Conservation (phyloP, 345 rosid genomes). For the Melaleuca alternifolia region DNA sequence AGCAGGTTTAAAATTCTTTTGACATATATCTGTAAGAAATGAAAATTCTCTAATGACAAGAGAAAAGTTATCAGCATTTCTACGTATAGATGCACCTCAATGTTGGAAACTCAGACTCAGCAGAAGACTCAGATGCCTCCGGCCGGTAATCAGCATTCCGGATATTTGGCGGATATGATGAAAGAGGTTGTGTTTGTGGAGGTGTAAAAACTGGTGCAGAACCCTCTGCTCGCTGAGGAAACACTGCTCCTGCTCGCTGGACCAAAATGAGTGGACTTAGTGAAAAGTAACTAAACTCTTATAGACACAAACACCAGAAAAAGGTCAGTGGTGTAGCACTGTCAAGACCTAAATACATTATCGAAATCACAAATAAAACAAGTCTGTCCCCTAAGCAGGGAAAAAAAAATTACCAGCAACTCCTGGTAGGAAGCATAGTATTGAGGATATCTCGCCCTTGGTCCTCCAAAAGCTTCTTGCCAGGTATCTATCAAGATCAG, state of each 20-base stretch:
- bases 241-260: constrained; percentile 98
- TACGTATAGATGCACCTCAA: constrained; percentile 41
- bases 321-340: neutral
- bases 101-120: constrained; percentile 84
- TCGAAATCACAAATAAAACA: neutral
- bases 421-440: constrained; percentile 96
- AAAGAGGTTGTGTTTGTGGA: constrained; percentile 84
- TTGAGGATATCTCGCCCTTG: constrained; percentile 98
- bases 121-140: constrained; percentile 60
- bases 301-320: neutral
- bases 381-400: neutral
- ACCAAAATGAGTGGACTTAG: constrained; percentile 7
- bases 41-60: neutral
- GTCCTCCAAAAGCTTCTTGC: constrained; percentile 99
- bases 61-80: neutral
- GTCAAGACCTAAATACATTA: neutral
- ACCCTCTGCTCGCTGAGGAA: constrained; percentile 87
- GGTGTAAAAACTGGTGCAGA: constrained; percentile 93
- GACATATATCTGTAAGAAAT: neutral
- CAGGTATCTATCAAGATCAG: constrained; percentile 81
- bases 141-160: constrained; percentile 44
- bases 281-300: neutral
- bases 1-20: neutral
- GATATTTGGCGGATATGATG: constrained; percentile 74
- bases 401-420: constrained; percentile 63